These are phyloP conservation scores for Herpetomonas tarakana DNA, from an alignment of 208 protist species.

Conservation along the genomic window DNA sequence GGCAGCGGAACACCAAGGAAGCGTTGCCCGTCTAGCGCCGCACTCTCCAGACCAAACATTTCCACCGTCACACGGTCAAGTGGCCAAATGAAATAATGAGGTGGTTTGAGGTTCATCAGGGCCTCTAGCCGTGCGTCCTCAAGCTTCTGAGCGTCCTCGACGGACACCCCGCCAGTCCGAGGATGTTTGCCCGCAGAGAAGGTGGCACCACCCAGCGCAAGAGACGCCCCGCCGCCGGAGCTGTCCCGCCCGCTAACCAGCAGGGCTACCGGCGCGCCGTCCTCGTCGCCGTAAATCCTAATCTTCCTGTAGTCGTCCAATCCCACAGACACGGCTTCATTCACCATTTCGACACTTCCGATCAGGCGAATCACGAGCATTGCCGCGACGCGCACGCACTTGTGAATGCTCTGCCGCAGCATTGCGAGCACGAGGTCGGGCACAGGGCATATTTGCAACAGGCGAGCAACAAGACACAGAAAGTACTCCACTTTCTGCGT, in stretches of 20 bases:
- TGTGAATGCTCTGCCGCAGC: constrained; percentile 76
- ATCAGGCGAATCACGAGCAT: constrained; percentile 71
- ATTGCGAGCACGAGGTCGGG: constrained; percentile 55
- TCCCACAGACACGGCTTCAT: constrained; percentile 44
- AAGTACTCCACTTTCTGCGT: constrained; percentile 56
- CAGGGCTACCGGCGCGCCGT: too few species aligned
- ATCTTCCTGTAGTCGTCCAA: constrained; percentile 79
- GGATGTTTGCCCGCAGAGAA: too few species aligned
- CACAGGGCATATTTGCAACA: constrained; percentile 66
- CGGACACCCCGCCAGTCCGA: too few species aligned
- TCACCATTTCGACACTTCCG: constrained; percentile 38
- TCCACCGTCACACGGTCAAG: constrained; percentile 66
- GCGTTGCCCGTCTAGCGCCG: neutral
- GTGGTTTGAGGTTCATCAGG: constrained; percentile 11
- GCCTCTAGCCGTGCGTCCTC: constrained; percentile 1
- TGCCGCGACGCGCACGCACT: constrained; percentile 74
- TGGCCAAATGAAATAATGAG: constrained; percentile 42
- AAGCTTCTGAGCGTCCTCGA: constrained; percentile 14
- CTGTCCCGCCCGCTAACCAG: too few species aligned
- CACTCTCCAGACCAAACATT: constrained; percentile 30
- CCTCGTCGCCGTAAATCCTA: constrained; percentile 51
- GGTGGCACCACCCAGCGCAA: too few species aligned
- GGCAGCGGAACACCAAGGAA: neutral
- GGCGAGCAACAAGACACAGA: constrained; percentile 54
- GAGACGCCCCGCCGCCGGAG: too few species aligned